These are phyloP conservation scores for Ilex paraguariensis DNA, from an alignment of 305 asterid species.

Conservation along the genomic window DNA sequence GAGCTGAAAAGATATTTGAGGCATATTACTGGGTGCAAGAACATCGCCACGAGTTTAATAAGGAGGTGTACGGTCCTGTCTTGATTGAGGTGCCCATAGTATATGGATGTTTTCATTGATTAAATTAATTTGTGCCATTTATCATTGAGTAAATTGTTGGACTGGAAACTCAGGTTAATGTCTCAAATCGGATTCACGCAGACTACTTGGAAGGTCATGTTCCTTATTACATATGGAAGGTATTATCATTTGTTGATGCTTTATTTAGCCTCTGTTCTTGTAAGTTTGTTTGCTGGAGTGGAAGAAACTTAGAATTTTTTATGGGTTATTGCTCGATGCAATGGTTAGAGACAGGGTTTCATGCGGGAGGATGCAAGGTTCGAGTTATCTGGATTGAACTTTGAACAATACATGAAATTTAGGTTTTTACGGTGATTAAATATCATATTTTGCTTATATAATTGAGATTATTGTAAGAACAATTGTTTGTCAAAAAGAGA, in stretches of 20 bases:
- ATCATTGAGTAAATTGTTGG: conserved; percentile 7
- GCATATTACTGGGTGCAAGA: conserved; percentile 90
- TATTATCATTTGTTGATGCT: conserved; percentile 22
- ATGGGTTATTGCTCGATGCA: not conserved
- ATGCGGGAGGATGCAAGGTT: not conserved
- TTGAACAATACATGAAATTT: too few species aligned
- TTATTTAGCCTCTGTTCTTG: conserved; percentile 6
- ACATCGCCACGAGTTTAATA: conserved; percentile 56
- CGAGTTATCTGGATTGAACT: not conserved
- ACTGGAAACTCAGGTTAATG: conserved; percentile 64
- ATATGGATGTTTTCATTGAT: not conserved
- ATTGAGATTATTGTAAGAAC: too few species aligned
- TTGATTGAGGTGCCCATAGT: conserved; percentile 64
- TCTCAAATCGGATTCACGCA: conserved; percentile 62
- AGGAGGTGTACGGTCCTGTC: conserved; percentile 88
- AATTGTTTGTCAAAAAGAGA: too few species aligned
- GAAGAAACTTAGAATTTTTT: too few species aligned
- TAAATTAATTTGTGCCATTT: not conserved
- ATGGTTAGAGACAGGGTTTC: not conserved
- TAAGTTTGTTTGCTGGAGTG: too few species aligned
- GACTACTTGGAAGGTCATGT: conserved; percentile 89
- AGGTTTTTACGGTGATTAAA: too few species aligned
- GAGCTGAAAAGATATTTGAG: conserved; percentile 77
- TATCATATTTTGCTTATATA: too few species aligned
- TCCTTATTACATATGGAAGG: conserved; percentile 88